Percentiles rank a stretch among this genome's conserved stretches.
Conservation (phyloP, 2,329 filamentous ascomycete genomes). For the Penicillium sumatraense region DNA sequence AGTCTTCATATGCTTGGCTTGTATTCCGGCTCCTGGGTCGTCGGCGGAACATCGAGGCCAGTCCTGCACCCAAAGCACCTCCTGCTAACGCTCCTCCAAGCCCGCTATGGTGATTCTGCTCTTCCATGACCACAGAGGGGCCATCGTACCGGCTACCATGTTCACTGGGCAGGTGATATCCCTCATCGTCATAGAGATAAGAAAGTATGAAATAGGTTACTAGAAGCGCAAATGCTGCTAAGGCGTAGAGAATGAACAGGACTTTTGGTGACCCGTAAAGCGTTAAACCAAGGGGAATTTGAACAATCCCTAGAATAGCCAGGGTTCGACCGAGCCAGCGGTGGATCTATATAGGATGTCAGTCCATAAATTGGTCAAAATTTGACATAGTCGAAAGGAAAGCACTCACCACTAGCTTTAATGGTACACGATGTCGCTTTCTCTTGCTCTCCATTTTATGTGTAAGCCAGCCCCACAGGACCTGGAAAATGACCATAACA, state of each 20-base stretch:
- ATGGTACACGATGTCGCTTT: slow-evolving; percentile 58
- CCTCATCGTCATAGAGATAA: slow-evolving; percentile 63
- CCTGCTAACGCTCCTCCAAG: slow-evolving; percentile 52
- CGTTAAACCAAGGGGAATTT: slow-evolving; percentile 86
- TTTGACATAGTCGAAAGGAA: neutral
- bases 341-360: slow-evolving; percentile 67
- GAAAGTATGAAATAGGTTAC: slow-evolving; percentile 79
- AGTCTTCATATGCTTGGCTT: slow-evolving; percentile 48
- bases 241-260: slow-evolving; percentile 81
- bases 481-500: slow-evolving; percentile 63
- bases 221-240: slow-evolving; percentile 76
- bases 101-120: slow-evolving; percentile 47
- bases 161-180: slow-evolving; percentile 57
- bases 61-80: slow-evolving; percentile 61
- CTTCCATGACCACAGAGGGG: slow-evolving; percentile 57
- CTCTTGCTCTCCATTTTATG: slow-evolving; percentile 58
- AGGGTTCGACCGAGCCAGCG: slow-evolving; percentile 83
- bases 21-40: slow-evolving; percentile 50
- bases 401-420: slow-evolving; percentile 60
- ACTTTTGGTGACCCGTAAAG: slow-evolving; percentile 87
- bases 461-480: slow-evolving; percentile 62
- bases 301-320: slow-evolving; percentile 79
- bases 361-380: slow-evolving; percentile 7
- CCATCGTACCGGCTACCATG: slow-evolving; percentile 61
- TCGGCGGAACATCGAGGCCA: slow-evolving; percentile 56